phyloP scores from a whole-genome alignment of 2,329 filamentous ascomycete genomes.

The Calonectria hawksworthii region DNA sequence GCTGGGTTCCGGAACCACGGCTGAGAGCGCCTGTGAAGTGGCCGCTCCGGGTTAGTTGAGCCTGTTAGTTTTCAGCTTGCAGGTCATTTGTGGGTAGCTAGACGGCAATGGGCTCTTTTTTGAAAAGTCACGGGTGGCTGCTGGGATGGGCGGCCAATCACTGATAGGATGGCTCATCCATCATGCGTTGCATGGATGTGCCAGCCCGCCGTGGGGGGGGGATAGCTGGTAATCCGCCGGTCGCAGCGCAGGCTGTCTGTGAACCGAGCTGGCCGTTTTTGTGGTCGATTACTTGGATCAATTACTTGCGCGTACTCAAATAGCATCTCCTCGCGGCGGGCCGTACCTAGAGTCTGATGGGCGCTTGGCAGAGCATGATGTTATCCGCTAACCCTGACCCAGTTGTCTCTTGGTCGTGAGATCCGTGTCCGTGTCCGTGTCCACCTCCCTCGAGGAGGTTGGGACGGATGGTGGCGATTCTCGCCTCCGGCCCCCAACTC shows the following conservation, averaged over 20 bases:
- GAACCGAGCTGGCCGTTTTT: not conserved
- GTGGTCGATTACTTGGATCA: too few relatives aligned
- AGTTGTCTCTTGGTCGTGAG: not conserved
- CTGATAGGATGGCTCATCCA: not conserved
- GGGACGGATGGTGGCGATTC: not conserved
- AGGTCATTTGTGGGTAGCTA: not conserved
- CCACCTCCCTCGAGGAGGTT: not conserved
- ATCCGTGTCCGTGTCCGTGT: not conserved
- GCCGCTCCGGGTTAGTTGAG: not conserved
- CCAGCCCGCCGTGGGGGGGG: not conserved
- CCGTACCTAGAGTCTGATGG: not conserved
- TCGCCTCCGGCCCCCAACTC: constrained; percentile 1
- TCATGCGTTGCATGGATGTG: not conserved
- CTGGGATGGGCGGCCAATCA: not conserved
- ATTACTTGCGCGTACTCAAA: not conserved
- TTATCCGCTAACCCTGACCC: not conserved
- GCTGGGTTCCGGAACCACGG: not conserved
- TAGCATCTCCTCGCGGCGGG: not conserved
- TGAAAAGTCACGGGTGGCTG: not conserved
- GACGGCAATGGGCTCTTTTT: not conserved
- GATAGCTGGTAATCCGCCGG: not conserved
- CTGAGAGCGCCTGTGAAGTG: not conserved
- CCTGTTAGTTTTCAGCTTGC: not conserved
- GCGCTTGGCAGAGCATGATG: not conserved
- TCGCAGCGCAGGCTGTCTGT: not conserved